A percentile compares a stretch with the other conserved stretches of the same genome.
phyloP scores from a whole-genome alignment of 805 yeast genomes.

The Candida berthetii region DNA sequence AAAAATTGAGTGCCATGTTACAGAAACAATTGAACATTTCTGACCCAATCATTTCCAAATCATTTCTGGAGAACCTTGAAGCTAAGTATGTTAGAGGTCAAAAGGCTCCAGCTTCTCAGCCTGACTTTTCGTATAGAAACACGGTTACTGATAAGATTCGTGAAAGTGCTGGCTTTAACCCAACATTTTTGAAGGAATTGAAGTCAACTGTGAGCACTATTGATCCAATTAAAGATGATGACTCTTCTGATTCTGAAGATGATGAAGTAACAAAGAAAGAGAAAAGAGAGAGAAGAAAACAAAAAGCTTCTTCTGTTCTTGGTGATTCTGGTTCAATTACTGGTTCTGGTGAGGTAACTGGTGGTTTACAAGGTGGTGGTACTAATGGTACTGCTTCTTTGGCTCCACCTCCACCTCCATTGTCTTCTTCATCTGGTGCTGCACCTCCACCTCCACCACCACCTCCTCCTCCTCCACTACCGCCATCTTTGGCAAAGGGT shows the following conservation, averaged over 20 bases:
- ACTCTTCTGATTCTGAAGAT: slow-evolving; percentile 6
- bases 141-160: slow-evolving; percentile 21
- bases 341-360: not conserved
- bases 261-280: slow-evolving; percentile 6
- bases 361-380: slow-evolving; percentile 2
- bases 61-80: slow-evolving; percentile 28
- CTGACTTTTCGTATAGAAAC: slow-evolving; percentile 13
- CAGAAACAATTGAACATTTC: slow-evolving; percentile 9
- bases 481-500: slow-evolving; percentile 24
- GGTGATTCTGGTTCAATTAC: slow-evolving; percentile 2
- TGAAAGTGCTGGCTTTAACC: slow-evolving; percentile 32
- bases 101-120: slow-evolving; percentile 19
- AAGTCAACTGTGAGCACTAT: slow-evolving; percentile 40
- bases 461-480: slow-evolving; percentile 25
- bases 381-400: slow-evolving; percentile 1
- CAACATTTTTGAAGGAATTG: slow-evolving; percentile 48
- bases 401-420: slow-evolving; percentile 23
- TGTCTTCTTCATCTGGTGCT: slow-evolving; percentile 14
- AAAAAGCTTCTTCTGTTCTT: not conserved
- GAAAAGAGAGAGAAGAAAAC: slow-evolving; percentile 1
- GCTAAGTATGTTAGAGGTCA: slow-evolving; percentile 40
- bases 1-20: slow-evolving; percentile 15
- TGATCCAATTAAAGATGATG: slow-evolving; percentile 13
- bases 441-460: slow-evolving; percentile 23
- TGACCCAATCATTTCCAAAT: slow-evolving; percentile 11